phyloP scores from a whole-genome alignment of 495 filamentous ascomycete genomes.

The Hyaloscypha bicolor region DNA sequence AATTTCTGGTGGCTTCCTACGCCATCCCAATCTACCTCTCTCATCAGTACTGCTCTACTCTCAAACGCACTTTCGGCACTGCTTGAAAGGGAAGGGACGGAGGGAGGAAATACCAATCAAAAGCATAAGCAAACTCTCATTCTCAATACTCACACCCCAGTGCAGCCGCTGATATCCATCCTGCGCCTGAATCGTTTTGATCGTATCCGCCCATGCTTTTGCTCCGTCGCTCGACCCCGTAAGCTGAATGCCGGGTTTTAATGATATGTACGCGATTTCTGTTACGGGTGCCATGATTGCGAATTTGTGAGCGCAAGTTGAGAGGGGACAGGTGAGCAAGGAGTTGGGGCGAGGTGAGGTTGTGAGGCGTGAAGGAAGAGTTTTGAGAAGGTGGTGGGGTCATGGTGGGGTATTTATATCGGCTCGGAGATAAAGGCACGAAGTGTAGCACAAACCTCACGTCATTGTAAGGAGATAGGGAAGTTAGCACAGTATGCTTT shows the following conservation, averaged over 20 bases:
- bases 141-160: slow-evolving; percentile 16
- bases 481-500: too few species aligned
- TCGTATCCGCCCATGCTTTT: slow-evolving; percentile 16
- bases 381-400: too few species aligned
- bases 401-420: too few species aligned
- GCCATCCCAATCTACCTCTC: slow-evolving; percentile 23
- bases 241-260: slow-evolving; percentile 20
- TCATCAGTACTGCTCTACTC: too few species aligned
- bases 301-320: background rate
- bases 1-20: slow-evolving; percentile 18
- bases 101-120: slow-evolving; percentile 16
- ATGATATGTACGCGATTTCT: slow-evolving; percentile 14
- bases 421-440: too few species aligned
- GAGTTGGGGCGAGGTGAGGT: background rate
- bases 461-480: too few species aligned
- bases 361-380: background rate
- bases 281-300: background rate
- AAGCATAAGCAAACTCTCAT: slow-evolving; percentile 11
- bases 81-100: background rate
- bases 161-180: slow-evolving; percentile 11
- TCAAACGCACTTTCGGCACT: too few species aligned
- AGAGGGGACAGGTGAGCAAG: background rate
- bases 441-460: too few species aligned
- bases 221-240: background rate
- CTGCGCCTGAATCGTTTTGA: slow-evolving; percentile 13